Base-by-base conservation (phyloP, 1,284 basidiomycete species). In the Vanrija humicola region DNA sequence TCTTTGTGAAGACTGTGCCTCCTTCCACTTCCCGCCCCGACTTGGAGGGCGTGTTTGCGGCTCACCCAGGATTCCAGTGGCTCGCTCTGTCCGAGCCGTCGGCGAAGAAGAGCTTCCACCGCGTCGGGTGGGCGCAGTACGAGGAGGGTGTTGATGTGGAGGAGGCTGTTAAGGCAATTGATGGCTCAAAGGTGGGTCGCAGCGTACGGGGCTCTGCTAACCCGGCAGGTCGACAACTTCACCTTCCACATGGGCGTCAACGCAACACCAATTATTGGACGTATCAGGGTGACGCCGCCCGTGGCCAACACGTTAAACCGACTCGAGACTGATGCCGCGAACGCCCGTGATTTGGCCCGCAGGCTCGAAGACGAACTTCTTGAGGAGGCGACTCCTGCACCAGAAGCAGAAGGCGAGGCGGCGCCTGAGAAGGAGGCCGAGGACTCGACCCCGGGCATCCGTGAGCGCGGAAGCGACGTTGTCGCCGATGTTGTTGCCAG, bases 1-100 rank as follows among this genome's bases (percentile, higher is more conserved):
- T 97, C 48, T 90, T 95, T 83, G 91, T 96, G 68, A 86, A 92
- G 62, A 92, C 89, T 18, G 90, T 96, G 61, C 89, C 91, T 42
- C 90, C 92, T 25, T 89, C 90, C 62, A 90, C 94, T 64, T 86
- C 88, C 19, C 84, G 91, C 45, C 77, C 86, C 44, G 91, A 90
- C 66, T 80, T 97, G 28, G 92, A 96, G 79, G 86, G 89, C 73
- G 90, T 95, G 39, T 77, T 79, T 51, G 57, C 63, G 2, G 58
- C 72, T 43, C 65, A 74, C 46, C 67, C 73, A 7, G 79, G 79
- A 0, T 80, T 79, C 60, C 66, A 76, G 48, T 89, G 94, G 75
- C 82, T 97, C 25, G 91, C 92, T 1, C 78, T 96, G 2, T 89
- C 89, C 19, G 93, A 96, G 66, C 91, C 93, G 5, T 79, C 90